Base-by-base conservation (phyloP, 257 asterid species). In the Rehmannia glutinosa region DNA sequence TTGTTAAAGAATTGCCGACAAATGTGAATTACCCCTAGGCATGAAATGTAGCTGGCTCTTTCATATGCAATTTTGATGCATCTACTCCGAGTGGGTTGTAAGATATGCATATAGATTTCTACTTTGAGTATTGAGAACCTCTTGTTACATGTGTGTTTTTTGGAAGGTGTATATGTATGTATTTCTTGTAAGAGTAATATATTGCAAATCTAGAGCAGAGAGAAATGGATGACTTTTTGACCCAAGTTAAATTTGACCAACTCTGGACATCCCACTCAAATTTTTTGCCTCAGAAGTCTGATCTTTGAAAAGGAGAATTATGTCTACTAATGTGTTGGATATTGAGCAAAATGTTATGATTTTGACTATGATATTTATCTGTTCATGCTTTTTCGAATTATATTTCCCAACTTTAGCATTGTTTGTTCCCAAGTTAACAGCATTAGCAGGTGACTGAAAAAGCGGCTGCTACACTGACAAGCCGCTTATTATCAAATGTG, bases 11-110 rank as follows among this genome's bases (percentile, higher is more conserved):
- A 20, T 24, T 49, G 2, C 6, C 12, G 15, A 62, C 39, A 8
- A 8, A 25, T 54, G 12, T 59, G 45, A 6, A 13, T 43, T 25
- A 20, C 25, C 42, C 28, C 27, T 7, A 27, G 52, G 62, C 8
- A 25, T 61, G 51, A 56, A 72, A 54, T 38, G 64, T 43, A 33
- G 19, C 33, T 72, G 60, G 33, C 33, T 64, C 1, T 43, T 39
- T 55, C 17, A 27, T 30, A 12, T 19, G 38, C 58, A 39, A 19
- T 38, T 58, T 45, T 64, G 25, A 15, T 33, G 51, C n/a, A 19
- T 64, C 52, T 39, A 23, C 11, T 3, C 2, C 7, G n/a, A 27
- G 17, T 54, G 21, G 13, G 42, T 12, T 32, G 32, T 23, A 36
- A 47, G 49, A 55, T 57, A 58, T 36, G 69, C 20, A 21, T 62